Base-by-base conservation (phyloP, 805 yeast genomes). In the Yarrowia hollandica region DNA sequence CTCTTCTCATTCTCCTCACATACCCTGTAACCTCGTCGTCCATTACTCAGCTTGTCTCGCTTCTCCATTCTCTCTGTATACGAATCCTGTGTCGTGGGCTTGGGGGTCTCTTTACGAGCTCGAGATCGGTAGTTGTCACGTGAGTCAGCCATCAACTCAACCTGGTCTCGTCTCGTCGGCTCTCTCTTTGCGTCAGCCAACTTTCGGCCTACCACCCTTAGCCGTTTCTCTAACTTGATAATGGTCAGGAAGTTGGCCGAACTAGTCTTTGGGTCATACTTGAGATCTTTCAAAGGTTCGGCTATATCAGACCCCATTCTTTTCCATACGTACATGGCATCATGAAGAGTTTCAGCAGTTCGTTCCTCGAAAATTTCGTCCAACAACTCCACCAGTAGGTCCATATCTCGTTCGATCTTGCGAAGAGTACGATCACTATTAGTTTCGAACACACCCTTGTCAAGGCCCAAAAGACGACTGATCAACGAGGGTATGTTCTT, bases 221-320 rank as follows among this genome's bases (percentile, higher is more conserved):
- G 12, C 23, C 48, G 25, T 14, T 26, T 41, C 23, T 41, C 48
- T 6, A 41, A 26, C 23, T 26, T 25, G 33, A 41, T 41, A 14
- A 41, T 41, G 12, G 48, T 8, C 33, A 41, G 48, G 18, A 41
- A 41, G 22, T 25, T 41, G 15, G 48, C 48, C 3, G 48, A 26
- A 2, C n/a, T 12, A 3, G 48, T 41, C 23, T 41, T 25, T 6
- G 25, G 33, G 7, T 41, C 48, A 16, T 41, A 41, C 22, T 41
- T 41, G 4, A 41, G 48, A 7, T 12, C 5, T 15, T 26, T 25
- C 16, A 41, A 12, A 14, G 48, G 48, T 15, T 41, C 48, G 4
- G 48, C 48, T 1, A 41, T 41, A 8, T 41, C 48, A 7, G 48
- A 16, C 2, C 33, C 33, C 48, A 41, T 41, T 23, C 18, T 41